Conservation (phyloP, 805 yeast genomes). For the Ogataea degrootiae region DNA sequence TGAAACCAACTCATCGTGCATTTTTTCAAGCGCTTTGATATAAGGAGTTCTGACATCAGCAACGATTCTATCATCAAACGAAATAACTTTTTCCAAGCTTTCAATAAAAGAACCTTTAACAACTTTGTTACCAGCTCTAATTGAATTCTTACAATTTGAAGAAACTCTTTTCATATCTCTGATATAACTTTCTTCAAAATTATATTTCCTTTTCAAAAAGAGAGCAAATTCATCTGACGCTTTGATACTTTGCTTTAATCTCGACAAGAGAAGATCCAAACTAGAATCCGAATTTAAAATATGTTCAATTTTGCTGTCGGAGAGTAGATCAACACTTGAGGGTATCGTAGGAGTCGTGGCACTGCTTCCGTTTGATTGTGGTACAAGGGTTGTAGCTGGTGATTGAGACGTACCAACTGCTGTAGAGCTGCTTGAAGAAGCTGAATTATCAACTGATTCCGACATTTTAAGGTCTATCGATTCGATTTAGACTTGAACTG, state of each 20-base stretch:
- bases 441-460: not conserved
- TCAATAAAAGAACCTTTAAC: conserved; percentile 47
- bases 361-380: not conserved
- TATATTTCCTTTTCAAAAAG: conserved; percentile 72
- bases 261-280: conserved; percentile 61
- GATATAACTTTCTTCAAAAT: conserved; percentile 73
- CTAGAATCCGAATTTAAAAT: conserved; percentile 70
- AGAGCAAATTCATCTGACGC: conserved; percentile 84
- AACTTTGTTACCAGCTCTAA: conserved; percentile 36
- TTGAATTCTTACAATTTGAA: conserved; percentile 34
- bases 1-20: conserved; percentile 79
- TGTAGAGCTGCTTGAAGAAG: not conserved
- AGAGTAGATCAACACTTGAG: conserved; percentile 35
- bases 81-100: conserved; percentile 64
- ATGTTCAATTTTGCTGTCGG: conserved; percentile 44
- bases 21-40: conserved; percentile 72
- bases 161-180: conserved; percentile 71
- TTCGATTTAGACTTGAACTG: too few relatives aligned
- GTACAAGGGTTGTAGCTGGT: not conserved
- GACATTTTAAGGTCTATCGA: not conserved
- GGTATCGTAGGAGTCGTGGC: not conserved
- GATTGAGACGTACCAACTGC: not conserved
- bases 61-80: conserved; percentile 68
- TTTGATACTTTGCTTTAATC: conserved; percentile 73
- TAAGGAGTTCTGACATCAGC: conserved; percentile 69